A percentile compares a stretch with the other conserved stretches of the same genome.
Evolutionary conservation across 345 rosid genomes (phyloP).

Genomic region (Eucalyptus sp.): DNA sequence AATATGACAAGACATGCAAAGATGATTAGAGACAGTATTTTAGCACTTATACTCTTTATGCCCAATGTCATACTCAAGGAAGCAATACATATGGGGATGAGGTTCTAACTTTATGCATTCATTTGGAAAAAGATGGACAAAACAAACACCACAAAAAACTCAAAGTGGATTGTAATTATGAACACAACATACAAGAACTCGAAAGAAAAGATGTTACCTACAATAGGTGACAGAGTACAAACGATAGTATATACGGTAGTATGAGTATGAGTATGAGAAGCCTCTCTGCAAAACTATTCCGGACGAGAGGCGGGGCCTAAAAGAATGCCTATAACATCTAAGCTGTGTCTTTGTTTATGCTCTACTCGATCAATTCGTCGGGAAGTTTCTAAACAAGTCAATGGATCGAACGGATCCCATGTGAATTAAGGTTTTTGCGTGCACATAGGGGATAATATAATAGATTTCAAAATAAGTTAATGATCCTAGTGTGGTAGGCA

Average conservation of each 20-base stretch:
- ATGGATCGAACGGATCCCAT: background rate
- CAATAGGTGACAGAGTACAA: background rate
- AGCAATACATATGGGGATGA: background rate
- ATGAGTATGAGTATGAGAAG: background rate
- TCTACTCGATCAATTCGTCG: background rate
- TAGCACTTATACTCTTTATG: background rate
- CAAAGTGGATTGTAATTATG: background rate
- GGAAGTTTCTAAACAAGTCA: background rate
- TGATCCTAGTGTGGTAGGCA: background rate
- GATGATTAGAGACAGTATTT: background rate
- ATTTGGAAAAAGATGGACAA: background rate
- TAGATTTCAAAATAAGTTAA: background rate
- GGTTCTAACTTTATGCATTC: background rate
- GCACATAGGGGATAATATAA: background rate
- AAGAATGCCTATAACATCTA: background rate
- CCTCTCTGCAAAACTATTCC: background rate
- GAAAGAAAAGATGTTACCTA: background rate
- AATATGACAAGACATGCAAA: background rate
- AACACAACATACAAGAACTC: background rate
- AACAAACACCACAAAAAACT: background rate
- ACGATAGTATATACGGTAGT: rapidly evolving
- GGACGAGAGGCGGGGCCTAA: rapidly evolving
- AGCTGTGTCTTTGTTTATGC: background rate
- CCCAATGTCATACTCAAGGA: background rate
- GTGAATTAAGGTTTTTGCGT: background rate